Evolutionary conservation across 2,329 filamentous ascomycete genomes (phyloP).

Genomic region (Aureobasidium leucospermi): DNA sequence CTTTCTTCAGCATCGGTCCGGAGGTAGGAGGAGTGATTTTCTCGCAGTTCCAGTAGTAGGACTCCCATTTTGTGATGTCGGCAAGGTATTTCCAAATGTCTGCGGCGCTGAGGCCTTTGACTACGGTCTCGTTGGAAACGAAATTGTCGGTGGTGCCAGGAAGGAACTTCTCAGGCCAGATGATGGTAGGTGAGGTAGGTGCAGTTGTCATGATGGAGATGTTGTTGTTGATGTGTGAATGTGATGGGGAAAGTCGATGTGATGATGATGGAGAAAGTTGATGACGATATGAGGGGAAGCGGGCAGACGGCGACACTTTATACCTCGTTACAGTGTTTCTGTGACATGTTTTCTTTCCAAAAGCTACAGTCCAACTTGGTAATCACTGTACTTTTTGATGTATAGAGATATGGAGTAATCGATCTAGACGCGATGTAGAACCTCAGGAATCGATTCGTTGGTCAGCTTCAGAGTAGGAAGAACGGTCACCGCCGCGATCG

Average conservation of each 20-base stretch:
- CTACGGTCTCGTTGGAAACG: conserved; percentile 30
- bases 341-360: too few relatives aligned
- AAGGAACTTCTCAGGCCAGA: conserved; percentile 27
- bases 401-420: background rate
- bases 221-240: too few relatives aligned
- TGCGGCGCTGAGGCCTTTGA: conserved; percentile 20
- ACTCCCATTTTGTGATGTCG: conserved; percentile 28
- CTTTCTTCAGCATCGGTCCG: conserved; percentile 22
- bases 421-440: background rate
- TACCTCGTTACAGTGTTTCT: background rate
- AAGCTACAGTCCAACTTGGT: too few relatives aligned
- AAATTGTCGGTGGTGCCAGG: conserved; percentile 33
- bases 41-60: conserved; percentile 29
- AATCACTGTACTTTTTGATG: background rate
- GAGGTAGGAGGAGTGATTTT: conserved; percentile 25
- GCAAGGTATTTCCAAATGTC: conserved; percentile 28
- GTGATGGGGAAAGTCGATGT: background rate
- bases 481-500: background rate
- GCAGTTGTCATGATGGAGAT: background rate
- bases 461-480: background rate
- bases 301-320: background rate
- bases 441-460: background rate
- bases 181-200: conserved; percentile 21
- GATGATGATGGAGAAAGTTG: background rate
- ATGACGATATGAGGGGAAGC: conserved; percentile 2